Evolutionary conservation across 345 rosid species (phyloP).

Genomic region (Gossypium australe): DNA sequence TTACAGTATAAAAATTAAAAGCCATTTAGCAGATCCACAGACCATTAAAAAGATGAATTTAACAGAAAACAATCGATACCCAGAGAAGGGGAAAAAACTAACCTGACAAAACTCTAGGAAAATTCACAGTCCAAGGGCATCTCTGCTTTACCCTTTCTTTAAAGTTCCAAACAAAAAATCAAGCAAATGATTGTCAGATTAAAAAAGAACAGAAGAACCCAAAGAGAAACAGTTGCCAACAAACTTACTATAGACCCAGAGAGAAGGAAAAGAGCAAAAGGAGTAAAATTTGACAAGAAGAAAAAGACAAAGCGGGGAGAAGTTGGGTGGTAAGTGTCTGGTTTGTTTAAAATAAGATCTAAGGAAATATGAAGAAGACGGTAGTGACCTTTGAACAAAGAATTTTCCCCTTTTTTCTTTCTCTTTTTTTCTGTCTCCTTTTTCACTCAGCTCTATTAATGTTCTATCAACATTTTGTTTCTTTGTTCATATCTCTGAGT

Average conservation of each 20-base stretch:
- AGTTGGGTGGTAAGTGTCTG: slow-evolving; percentile 27
- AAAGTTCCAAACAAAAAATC: slow-evolving; percentile 8
- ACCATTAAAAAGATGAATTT: slow-evolving; percentile 5
- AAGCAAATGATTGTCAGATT: slow-evolving; percentile 12
- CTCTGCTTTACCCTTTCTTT: slow-evolving; percentile 1
- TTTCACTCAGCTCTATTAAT: neutral
- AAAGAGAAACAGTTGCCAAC: neutral
- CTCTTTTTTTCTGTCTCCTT: neutral
- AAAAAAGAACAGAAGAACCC: neutral
- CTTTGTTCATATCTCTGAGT: neutral
- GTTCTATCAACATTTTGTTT: neutral
- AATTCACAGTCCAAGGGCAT: slow-evolving; percentile 35
- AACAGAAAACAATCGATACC: neutral
- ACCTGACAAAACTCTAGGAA: slow-evolving; percentile 41
- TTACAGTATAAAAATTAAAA: neutral
- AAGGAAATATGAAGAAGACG: slow-evolving; percentile 15
- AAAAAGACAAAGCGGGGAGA: slow-evolving; percentile 7
- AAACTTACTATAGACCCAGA: slow-evolving; percentile 8
- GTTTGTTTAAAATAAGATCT: slow-evolving; percentile 40
- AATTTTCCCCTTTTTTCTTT: neutral
- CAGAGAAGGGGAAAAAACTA: slow-evolving; percentile 5
- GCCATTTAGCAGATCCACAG: slow-evolving; percentile 21
- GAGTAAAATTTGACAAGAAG: neutral
- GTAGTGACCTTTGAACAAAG: slow-evolving; percentile 49
- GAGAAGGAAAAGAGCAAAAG: neutral